phyloP scores from a whole-genome alignment of 441 rosid genomes.

The Eutrema salsugineum region DNA sequence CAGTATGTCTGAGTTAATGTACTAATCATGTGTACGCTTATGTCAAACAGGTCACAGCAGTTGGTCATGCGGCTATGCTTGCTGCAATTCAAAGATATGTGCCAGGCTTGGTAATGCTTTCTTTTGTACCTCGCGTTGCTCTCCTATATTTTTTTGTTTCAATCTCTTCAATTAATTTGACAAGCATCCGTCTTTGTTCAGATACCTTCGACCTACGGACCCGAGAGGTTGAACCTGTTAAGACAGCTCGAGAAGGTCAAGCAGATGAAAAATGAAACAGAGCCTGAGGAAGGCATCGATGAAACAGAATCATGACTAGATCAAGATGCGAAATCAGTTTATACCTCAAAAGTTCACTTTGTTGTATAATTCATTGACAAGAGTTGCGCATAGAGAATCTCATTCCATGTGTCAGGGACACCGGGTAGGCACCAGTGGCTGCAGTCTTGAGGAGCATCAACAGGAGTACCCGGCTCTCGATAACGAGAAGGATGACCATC shows the following conservation, averaged over 20 bases:
- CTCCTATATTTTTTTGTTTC: not conserved
- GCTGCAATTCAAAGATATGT: slow-evolving; percentile 97
- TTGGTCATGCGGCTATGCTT: slow-evolving; percentile 97
- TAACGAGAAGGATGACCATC: slow-evolving; percentile 70
- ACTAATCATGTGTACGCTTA: not conserved
- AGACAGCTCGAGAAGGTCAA: slow-evolving; percentile 92
- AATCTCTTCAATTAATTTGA: not conserved
- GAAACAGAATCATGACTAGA: slow-evolving; percentile 40
- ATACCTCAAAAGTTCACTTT: slow-evolving; percentile 26
- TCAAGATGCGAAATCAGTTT: not conserved
- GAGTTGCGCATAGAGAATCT: slow-evolving; percentile 65
- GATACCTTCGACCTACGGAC: slow-evolving; percentile 97
- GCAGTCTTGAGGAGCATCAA: slow-evolving; percentile 72
- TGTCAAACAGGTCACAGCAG: slow-evolving; percentile 81
- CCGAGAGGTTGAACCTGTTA: slow-evolving; percentile 89
- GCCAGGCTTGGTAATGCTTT: slow-evolving; percentile 67
- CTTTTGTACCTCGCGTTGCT: slow-evolving; percentile 15
- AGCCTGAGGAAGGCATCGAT: slow-evolving; percentile 48
- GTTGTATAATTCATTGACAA: slow-evolving; percentile 54
- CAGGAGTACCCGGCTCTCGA: slow-evolving; percentile 53
- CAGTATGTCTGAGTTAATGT: not conserved
- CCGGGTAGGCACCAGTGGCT: slow-evolving; percentile 93
- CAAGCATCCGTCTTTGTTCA: slow-evolving; percentile 30
- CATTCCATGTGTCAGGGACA: slow-evolving; percentile 75
- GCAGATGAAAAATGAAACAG: slow-evolving; percentile 63